phyloP scores from a whole-genome alignment of 2,329 filamentous ascomycete genomes.

The Aspergillus pseudoviridinutans region DNA sequence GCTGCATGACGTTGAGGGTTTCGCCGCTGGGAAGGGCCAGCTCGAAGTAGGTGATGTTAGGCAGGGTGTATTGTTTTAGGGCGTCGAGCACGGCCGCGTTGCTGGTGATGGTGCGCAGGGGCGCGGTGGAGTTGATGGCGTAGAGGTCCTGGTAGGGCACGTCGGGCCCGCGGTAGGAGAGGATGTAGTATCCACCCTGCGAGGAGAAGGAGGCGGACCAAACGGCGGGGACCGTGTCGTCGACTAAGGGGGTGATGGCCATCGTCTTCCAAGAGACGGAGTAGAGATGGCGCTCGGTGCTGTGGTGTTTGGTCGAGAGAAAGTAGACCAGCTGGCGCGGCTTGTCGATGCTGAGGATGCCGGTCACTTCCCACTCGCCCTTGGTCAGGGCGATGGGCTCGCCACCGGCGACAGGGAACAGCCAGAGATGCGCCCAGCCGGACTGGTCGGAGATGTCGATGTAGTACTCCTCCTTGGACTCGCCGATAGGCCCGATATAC shows the following conservation, averaged over 20 bases:
- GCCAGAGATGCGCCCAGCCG: constrained; percentile 64
- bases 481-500: constrained; percentile 41
- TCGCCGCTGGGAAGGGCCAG: constrained; percentile 60
- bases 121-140: constrained; percentile 50
- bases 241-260: constrained; percentile 57
- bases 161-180: constrained; percentile 62
- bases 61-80: constrained; percentile 59
- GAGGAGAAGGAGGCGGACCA: constrained; percentile 65
- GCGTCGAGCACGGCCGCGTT: constrained; percentile 55
- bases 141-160: constrained; percentile 68
- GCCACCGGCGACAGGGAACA: constrained; percentile 57
- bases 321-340: constrained; percentile 58
- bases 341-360: constrained; percentile 58
- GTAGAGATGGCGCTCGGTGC: constrained; percentile 65
- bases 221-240: constrained; percentile 55
- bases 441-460: constrained; percentile 63
- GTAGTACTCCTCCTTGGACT: constrained; percentile 49
- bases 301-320: constrained; percentile 61
- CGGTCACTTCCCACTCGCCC: constrained; percentile 62
- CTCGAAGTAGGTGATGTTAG: constrained; percentile 62
- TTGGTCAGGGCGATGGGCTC: constrained; percentile 56
- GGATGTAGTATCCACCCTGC: constrained; percentile 60
- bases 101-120: constrained; percentile 56
- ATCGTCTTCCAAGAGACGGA: constrained; percentile 56
- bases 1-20: constrained; percentile 61